Evolutionary conservation across 306 rosid species (phyloP).

Genomic region (Psophocarpus tetragonolobus): DNA sequence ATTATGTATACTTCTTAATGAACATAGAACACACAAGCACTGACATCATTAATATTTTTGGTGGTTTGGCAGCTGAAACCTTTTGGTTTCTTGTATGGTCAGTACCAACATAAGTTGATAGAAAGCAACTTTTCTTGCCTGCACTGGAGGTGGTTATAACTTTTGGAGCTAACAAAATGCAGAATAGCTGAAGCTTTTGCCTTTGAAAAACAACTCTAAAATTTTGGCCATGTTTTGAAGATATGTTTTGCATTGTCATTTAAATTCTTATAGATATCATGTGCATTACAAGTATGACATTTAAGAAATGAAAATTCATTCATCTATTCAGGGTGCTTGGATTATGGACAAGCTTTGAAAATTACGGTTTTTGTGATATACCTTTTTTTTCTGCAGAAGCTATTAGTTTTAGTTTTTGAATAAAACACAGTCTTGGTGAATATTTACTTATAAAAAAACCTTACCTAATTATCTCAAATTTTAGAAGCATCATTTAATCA

Average conservation of each 20-base stretch:
- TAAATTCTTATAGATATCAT: background rate
- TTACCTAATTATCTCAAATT: background rate
- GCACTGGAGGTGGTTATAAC: background rate
- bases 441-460: background rate
- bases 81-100: background rate
- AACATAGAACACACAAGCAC: background rate
- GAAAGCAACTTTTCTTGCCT: background rate
- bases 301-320: background rate
- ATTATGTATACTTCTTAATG: background rate
- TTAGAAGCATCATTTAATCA: background rate
- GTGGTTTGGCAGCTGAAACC: background rate
- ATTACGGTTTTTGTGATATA: background rate
- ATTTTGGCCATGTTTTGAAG: background rate
- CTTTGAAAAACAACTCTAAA: background rate
- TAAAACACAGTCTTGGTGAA: background rate
- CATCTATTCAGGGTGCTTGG: background rate
- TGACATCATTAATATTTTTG: background rate
- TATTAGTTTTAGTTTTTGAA: background rate
- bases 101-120: background rate
- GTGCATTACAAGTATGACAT: background rate
- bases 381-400: background rate
- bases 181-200: background rate
- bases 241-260: background rate
- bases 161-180: background rate
- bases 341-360: background rate